Evolutionary conservation across 2,329 filamentous ascomycete genomes (phyloP).

Genomic region (Ophiognomonia clavigignenti-juglandacearum): DNA sequence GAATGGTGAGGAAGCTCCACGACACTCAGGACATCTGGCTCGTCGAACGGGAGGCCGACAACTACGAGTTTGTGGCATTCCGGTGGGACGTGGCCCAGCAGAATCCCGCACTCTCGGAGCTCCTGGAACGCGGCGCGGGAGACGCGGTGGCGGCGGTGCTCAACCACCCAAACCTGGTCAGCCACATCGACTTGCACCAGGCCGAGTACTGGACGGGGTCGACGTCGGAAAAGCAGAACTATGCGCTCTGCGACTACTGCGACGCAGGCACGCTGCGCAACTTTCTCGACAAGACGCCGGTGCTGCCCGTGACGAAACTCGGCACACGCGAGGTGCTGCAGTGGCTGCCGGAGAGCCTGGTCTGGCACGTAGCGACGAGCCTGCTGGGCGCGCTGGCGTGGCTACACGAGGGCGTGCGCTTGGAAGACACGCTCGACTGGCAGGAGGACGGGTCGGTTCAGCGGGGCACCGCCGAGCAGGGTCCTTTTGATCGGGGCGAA

Average conservation of each 20-base stretch:
- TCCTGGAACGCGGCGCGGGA: conserved; percentile 26
- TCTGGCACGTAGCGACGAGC: conserved; percentile 50
- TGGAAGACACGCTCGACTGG: conserved; percentile 15
- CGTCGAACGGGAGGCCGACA: conserved; percentile 25
- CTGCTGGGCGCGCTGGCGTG: conserved; percentile 45
- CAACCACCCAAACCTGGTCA: conserved; percentile 47
- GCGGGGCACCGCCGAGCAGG: conserved; percentile 2
- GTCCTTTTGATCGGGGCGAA: not conserved
- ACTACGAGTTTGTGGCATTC: conserved; percentile 29
- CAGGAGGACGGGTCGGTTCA: not conserved
- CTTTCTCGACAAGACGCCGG: conserved; percentile 26
- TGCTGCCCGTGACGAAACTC: conserved; percentile 9
- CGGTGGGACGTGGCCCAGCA: conserved; percentile 17
- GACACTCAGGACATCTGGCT: conserved; percentile 26
- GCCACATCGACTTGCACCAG: conserved; percentile 28
- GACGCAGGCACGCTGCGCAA: conserved; percentile 44
- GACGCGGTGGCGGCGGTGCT: conserved; percentile 31
- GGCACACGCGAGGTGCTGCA: not conserved
- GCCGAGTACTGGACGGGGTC: conserved; percentile 17
- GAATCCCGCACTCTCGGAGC: conserved; percentile 15
- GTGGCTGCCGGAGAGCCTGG: conserved; percentile 47
- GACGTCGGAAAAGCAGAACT: conserved; percentile 6
- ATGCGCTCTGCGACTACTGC: conserved; percentile 45
- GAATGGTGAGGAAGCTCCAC: conserved; percentile 15
- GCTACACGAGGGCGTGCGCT: conserved; percentile 44